A percentile compares a stretch with the other conserved stretches of the same genome.
phyloP scores from a whole-genome alignment of 805 yeast genomes.

The Wickerhamiella qilinensis region DNA sequence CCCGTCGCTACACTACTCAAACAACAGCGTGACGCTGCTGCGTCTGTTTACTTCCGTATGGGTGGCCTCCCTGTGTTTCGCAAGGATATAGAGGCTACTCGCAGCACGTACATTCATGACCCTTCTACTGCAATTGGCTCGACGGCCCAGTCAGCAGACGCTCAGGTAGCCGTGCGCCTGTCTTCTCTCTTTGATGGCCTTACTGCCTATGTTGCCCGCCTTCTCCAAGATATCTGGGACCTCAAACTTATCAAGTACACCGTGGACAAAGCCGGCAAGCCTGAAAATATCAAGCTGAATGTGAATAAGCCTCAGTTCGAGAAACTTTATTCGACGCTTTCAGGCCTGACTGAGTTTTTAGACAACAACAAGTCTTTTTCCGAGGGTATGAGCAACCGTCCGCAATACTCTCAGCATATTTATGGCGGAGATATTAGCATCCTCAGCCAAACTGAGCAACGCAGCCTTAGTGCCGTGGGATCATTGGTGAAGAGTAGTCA shows the following conservation, averaged over 20 bases:
- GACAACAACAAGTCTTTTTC: constrained; percentile 29
- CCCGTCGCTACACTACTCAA: constrained; percentile 31
- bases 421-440: constrained; percentile 15
- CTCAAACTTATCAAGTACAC: constrained; percentile 37
- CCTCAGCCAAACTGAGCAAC: constrained; percentile 64
- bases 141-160: constrained; percentile 4
- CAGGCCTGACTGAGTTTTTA: constrained; percentile 24
- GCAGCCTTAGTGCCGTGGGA: constrained; percentile 65
- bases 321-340: constrained; percentile 17
- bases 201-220: constrained; percentile 58
- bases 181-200: constrained; percentile 88
- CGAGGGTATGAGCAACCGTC: constrained; percentile 24
- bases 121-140: constrained; percentile 5
- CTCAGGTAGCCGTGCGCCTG: constrained; percentile 37
- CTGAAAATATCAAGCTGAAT: constrained; percentile 13
- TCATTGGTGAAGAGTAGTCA: constrained; percentile 62
- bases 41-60: constrained; percentile 13
- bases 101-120: constrained; percentile 7
- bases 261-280: constrained; percentile 6
- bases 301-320: constrained; percentile 14
- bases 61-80: constrained; percentile 17
- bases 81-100: constrained; percentile 10
- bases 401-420: constrained; percentile 1
- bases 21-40: constrained; percentile 26
- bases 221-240: constrained; percentile 69